Conservation (phyloP, 2,329 filamentous ascomycete genomes). For the Amylocarpus encephaloides region DNA sequence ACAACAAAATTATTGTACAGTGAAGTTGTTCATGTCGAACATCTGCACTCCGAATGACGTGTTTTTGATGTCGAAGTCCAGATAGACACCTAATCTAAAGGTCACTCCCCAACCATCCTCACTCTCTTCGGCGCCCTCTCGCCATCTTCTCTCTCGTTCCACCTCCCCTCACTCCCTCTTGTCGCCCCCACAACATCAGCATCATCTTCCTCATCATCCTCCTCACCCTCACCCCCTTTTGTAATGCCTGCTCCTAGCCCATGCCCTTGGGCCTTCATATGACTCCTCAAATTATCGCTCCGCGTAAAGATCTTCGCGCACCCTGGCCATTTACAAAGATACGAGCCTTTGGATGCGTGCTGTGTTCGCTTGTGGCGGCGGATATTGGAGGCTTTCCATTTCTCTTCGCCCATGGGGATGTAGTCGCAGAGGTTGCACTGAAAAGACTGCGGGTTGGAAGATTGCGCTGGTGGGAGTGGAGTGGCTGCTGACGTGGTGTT, state of each 20-base stretch:
- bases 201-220: neutral
- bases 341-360: slow-evolving; percentile 15
- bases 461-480: neutral
- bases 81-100: too few species aligned
- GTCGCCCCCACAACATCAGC: neutral
- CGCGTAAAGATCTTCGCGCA: slow-evolving; percentile 22
- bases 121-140: slow-evolving; percentile 7
- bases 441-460: neutral
- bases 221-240: neutral
- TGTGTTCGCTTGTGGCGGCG: slow-evolving; percentile 22
- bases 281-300: slow-evolving; percentile 24
- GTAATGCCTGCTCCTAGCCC: neutral
- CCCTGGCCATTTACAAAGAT: slow-evolving; percentile 15
- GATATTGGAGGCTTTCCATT: slow-evolving; percentile 27
- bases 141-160: neutral
- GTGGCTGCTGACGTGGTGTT: neutral
- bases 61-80: too few species aligned
- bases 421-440: slow-evolving; percentile 20
- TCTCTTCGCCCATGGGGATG: slow-evolving; percentile 19
- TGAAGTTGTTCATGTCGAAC: too few species aligned
- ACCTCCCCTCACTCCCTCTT: neutral
- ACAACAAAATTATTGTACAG: too few species aligned
- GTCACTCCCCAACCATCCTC: neutral
- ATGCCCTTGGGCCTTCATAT: slow-evolving; percentile 21
- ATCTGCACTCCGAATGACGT: too few species aligned